Evolutionary conservation across 2,329 filamentous ascomycete genomes (phyloP), one percentile per base, ranked within the genome.

Genomic region (Paraphoma sp.): DNA sequence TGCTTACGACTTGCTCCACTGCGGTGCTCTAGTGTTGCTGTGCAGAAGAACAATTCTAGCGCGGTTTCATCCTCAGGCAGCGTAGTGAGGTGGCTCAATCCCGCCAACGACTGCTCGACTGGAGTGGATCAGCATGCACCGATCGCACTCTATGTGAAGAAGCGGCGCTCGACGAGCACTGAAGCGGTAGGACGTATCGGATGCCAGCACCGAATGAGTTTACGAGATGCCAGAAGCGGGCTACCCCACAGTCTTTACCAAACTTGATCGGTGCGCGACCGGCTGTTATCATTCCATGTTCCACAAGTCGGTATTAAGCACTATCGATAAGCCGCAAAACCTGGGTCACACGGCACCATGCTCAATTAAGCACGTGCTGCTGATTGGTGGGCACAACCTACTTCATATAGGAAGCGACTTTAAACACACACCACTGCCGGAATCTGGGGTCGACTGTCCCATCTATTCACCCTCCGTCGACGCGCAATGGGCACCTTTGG

Each of bases 251-350:
- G 14, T 50, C 29, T 53, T 45, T 36, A 48, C 51, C 56, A 47
- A 43, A 31, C 31, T 38, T 17, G 30, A 44, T 28, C 46, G 54
- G 56, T 33, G 57, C 6, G 23, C 23, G 23, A 30, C 63, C 65
- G 65, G 65, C 62, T 63, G 53, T 64, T 61, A 45, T 64, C 43
- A 36, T 57, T 61, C 66, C 62, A 63, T 40, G 41, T 57, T 61
- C 66, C 62, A 63, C 56, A 53, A 53, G 10, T 57, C 57, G 62
- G 67, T 64, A 65, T 64, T 63, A 58, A 53, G 41, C 61, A 65
- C 62, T 70, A 70, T 71, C 68, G 60, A 67, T 65, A 66, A 62
- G 61, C 48, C 33, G 36, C 47, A 45, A 50, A 58, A 54, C 51
- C 54, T 41, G 49, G 54, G 55, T 65, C 64, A 65, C 47, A 60